Evolutionary conservation across 169 alveolate species (phyloP), one percentile per base, ranked within the genome.

Genomic region (Eimeria mitis): DNA sequence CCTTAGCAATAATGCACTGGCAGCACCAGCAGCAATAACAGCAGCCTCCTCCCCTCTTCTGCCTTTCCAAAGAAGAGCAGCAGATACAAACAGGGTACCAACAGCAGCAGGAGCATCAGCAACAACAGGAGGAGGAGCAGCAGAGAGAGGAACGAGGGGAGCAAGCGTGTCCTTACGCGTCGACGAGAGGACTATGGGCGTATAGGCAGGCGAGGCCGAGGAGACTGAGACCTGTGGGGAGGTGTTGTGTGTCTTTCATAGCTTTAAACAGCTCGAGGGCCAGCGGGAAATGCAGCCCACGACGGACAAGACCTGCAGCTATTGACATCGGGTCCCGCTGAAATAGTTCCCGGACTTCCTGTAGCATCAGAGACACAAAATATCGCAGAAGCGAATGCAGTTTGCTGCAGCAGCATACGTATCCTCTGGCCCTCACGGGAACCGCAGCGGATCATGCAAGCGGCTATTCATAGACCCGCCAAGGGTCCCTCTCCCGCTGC

Each of bases 261-360:
- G 88, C 92, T 44, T 31, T 49, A 16, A 81, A 79, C 40, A 92
- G 23, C 31, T 92, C 96, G 61, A 92, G 59, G 1, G 96, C 71
- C n/a, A 92, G 61, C 4, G 83, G 92, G 47, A 56, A 79, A 68
- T 81, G 78, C 31, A 83, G 31, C 34, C 96, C 96, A 1, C 78
- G 73, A 23, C 92, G 87, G 78, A 88, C 76, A 37, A 92, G 75
- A 59, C 92, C 88, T 34, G 79, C 91, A 40, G 96, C 96, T 70
- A 92, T 25, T 2, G 47, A 70, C 76, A 92, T 63, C 37, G 96
- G 96, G 89, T 92, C 96, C 11, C 31, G 91, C 65, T 6, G 3
- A 23, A 85, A 85, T 4, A 59, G 91, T 42, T 56, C 28, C 25
- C 59, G 54, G 91, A 85, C 28, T 25, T 85, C 56, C 91, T 85